These are phyloP conservation scores for Zopfia rhizophila DNA, from an alignment of 2,329 filamentous ascomycete species.

Conservation along the genomic window DNA sequence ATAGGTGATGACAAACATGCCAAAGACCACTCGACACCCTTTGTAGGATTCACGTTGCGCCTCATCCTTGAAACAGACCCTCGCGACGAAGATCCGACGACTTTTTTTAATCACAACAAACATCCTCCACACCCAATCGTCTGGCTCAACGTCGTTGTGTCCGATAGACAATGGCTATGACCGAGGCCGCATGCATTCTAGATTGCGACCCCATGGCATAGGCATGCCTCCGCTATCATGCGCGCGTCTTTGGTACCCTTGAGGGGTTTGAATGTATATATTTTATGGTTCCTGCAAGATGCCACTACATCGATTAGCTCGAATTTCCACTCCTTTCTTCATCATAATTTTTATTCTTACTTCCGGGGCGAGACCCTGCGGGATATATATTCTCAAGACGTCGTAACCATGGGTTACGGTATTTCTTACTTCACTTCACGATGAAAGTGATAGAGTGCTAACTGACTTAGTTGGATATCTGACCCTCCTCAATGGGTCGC, in stretches of 20 bases:
- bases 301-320: neutral
- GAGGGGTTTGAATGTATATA: constrained; percentile 5
- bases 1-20: constrained; percentile 18
- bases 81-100: constrained; percentile 7
- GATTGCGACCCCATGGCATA: constrained; percentile 2
- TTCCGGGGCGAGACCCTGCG: constrained; percentile 15
- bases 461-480: constrained; percentile 44
- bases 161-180: constrained; percentile 10
- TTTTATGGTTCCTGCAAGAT: neutral
- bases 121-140: constrained; percentile 6
- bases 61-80: constrained; percentile 14
- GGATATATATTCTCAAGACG: constrained; percentile 9
- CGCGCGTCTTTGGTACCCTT: constrained; percentile 4
- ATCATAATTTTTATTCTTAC: constrained; percentile 2
- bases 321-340: constrained; percentile 7
- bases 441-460: constrained; percentile 7
- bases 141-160: neutral
- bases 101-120: neutral
- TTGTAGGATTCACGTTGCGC: constrained; percentile 1
- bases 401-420: constrained; percentile 40
- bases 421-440: constrained; percentile 1
- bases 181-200: constrained; percentile 4
- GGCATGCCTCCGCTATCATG: constrained; percentile 1
- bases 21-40: constrained; percentile 10
- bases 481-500: constrained; percentile 54